Evolutionary conservation across 208 protist species (phyloP).

Genomic region (Wallacemonas sp.): DNA sequence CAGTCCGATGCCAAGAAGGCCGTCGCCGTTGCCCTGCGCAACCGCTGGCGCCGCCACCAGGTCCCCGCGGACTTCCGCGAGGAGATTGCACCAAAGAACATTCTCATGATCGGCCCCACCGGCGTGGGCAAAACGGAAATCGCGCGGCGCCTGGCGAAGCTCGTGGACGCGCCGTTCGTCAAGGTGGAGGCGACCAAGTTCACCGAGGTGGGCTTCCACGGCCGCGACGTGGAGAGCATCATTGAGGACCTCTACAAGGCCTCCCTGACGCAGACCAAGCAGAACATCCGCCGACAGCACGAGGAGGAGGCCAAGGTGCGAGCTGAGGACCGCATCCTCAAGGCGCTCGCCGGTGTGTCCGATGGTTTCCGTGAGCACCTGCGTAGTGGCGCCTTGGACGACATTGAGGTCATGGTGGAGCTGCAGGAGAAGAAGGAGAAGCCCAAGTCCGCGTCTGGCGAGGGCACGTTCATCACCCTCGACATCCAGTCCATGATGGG

Average conservation of each 20-base stretch:
- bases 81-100: slow-evolving; percentile 95
- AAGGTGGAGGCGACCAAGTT: slow-evolving; percentile 99
- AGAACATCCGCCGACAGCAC: slow-evolving; percentile 89
- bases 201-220: slow-evolving; percentile 97
- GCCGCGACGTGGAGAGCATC: slow-evolving; percentile 97
- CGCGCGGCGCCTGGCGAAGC: slow-evolving; percentile 95
- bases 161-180: slow-evolving; percentile 97
- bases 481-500: slow-evolving; percentile 87
- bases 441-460: slow-evolving; percentile 67
- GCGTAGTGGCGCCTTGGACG: slow-evolving; percentile 90
- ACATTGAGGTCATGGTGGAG: slow-evolving; percentile 93
- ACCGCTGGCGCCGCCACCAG: slow-evolving; percentile 94
- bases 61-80: slow-evolving; percentile 88
- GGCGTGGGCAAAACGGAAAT: slow-evolving; percentile 97
- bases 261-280: slow-evolving; percentile 91
- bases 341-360: slow-evolving; percentile 83
- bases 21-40: slow-evolving; percentile 95
- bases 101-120: slow-evolving; percentile 95
- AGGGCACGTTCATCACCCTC: slow-evolving; percentile 87
- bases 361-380: slow-evolving; percentile 95
- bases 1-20: slow-evolving; percentile 97
- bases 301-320: slow-evolving; percentile 79
- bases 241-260: slow-evolving; percentile 97
- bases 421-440: slow-evolving; percentile 92
- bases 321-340: slow-evolving; percentile 90